Base-by-base conservation (phyloP, 2,329 filamentous ascomycete genomes). In the Botrytis aclada region DNA sequence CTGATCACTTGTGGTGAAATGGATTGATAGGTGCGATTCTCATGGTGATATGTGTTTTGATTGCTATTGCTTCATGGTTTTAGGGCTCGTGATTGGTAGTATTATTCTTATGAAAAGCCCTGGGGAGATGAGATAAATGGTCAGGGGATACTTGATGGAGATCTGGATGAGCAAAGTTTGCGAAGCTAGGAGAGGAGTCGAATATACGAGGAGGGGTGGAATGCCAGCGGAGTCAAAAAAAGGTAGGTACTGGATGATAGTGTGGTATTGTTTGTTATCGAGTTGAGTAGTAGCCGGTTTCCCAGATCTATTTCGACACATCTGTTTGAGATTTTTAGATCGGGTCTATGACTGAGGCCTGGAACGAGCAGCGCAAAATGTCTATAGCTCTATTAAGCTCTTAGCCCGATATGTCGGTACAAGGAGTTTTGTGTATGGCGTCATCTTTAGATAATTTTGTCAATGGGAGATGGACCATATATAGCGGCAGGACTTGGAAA, bases 121-220 rank as follows among this genome's bases (percentile, higher is more conserved):
- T 43, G 14, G 41, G 18, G 47, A 51, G 4, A n/a, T 51, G n/a
- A 14, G 4, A 25, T n/a, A 14, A 1, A 1, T n/a, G 47, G 47
- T 54, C 25, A 16, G 22, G 12, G 5, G 3, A n/a, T 29, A 54
- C 1, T 54, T n/a, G 12, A 54, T 16, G 29, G 14, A 29, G 25
- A 25, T 29, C 25, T 54, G 12, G 0, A n/a, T 54, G 1, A 2
- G 1, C 1, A 54, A 0, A 54, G 4, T n/a, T 16, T 29, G 10
- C 6, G 12, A 54, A 7, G 5, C 25, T 54, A 54, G 12, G 12
- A 25, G 47, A 54, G 12, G 12, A 25, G 47, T n/a, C 9, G 4
- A 14, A 51, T 51, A 12, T 51, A 10, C 5, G 10, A 51, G 10
- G 22, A 3, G 25, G 9, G 4, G 22, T 51, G 25, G 25, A 51